Evolutionary conservation across 306 rosid genomes (phyloP).

Genomic region (Glycine soja): DNA sequence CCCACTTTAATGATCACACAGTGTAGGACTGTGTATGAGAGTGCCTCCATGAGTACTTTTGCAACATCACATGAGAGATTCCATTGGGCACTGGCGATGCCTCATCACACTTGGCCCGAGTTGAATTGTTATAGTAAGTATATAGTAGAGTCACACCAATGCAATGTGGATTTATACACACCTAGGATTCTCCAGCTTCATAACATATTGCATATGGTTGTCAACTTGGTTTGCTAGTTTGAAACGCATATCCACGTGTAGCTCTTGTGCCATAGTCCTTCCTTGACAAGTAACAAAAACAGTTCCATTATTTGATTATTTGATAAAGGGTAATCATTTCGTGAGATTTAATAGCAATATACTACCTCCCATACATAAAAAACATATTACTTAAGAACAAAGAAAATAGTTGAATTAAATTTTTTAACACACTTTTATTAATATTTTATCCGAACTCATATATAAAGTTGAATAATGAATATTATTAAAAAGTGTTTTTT

Average conservation of each 20-base stretch:
- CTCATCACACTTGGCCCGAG: constrained; percentile 21
- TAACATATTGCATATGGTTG: neutral
- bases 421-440: too few relatives aligned
- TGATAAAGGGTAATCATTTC: too few relatives aligned
- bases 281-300: constrained; percentile 2
- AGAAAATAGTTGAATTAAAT: too few relatives aligned
- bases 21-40: constrained; percentile 32
- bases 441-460: too few relatives aligned
- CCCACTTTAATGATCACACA: constrained; percentile 41
- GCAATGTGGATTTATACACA: neutral
- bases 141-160: neutral
- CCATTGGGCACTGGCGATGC: constrained; percentile 21
- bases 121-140: too few relatives aligned
- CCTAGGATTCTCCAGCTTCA: constrained; percentile 50
- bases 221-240: constrained; percentile 26
- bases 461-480: too few relatives aligned
- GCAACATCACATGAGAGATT: constrained; percentile 26
- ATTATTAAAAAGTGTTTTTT: too few relatives aligned
- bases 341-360: too few relatives aligned
- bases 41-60: constrained; percentile 18
- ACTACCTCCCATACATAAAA: too few relatives aligned
- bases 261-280: neutral
- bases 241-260: neutral
- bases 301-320: neutral
- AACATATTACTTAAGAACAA: too few relatives aligned